Base-by-base conservation (phyloP, 176 grass and related monocot genomes). In the Sorghum bicolor region DNA sequence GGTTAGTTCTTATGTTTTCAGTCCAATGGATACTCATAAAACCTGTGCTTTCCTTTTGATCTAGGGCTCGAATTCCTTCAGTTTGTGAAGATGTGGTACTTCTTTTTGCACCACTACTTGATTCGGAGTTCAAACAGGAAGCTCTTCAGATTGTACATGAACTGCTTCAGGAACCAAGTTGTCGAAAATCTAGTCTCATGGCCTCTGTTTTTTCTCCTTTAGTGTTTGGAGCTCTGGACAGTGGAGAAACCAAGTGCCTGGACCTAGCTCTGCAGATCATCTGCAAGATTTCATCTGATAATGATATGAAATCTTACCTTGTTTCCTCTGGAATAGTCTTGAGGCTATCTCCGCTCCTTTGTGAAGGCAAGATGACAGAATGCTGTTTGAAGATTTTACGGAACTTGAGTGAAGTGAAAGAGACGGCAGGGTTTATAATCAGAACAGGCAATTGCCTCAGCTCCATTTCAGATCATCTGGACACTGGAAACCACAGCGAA, bases 331-430 rank as follows among this genome's bases (percentile, higher is more conserved):
- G 68, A n/a, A 71, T 71, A 71, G 40, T 71, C 2, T 71, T 38
- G 40, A 71, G n/a, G n/a, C 41, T 71, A 26, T 71, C 38, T 71
- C 68, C 68, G 7, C 37, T 43, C 24, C 38, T 71, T 5, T 24
- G 37, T 71, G 68, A 71, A 71, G 38, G 11, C 4, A 41, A 10
- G 38, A 1, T 71, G 38, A 26, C n/a, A 71, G 38, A 43, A 39
- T 25, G 10, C 13, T 71, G 38, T 43, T 71, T 71, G 68, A 71
- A 71, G 11, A 71, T 71, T 71, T 15, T 71, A 26, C 22, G 68
- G 68, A 71, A 71, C n/a, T 40, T 71, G 34, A 71, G 68, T 15
- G 68, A 43, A 6, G 37, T 70, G 67, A 70, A 70, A 71, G 38
- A 41, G 38, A 39, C 68, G 11, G 14, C 37, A 15, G 68, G 14